Evolutionary conservation across 1,284 basidiomycete genomes (phyloP), one percentile per base, ranked within the genome.

Genomic region (Ceratobasidium sp.): DNA sequence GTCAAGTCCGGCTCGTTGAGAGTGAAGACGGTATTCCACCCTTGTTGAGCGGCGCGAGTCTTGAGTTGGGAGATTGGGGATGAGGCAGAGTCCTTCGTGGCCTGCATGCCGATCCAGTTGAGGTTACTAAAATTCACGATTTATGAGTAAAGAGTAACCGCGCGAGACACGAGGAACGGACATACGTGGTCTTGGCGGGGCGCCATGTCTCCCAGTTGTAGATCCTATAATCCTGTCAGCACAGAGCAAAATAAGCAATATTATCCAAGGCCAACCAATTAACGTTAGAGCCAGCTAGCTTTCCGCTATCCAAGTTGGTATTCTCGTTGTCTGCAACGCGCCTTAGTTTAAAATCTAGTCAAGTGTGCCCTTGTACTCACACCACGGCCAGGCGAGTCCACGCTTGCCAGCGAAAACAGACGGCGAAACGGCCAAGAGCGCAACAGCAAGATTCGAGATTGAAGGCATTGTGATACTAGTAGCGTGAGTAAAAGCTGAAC

Each of bases 1-100:
- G 57, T 66, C 44, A 66, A 7, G 41, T 75, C 73, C 17, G 73
- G 63, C 54, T 75, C 73, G 44, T 75, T 75, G 27, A 75, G 63
- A 33, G 63, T 45, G 44, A 66, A 67, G 4, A 75, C 73, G 19
- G 66, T 57, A 44, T 71, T 71, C 66, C 66, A 71, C 1, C 66
- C 66, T 27, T 71, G 66, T 19, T 71, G 66, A 1, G 73, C 73
- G 7, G 73, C 73, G 22, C 64, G 73, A 27, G 53, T 67, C 47
- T 59, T 9, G 47, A 75, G 73, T 53, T 75, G 59, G 41, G 53
- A 45, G 11, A 66, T 60, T 0, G 63, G 63, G 15, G 63, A 66
- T 5, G 63, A 75, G n/a, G 64, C 33, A 1, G 60, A 75, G 36
- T 66, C 73, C 33, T 57, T 50, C 27, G 54, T 65, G 8, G 47